Base-by-base conservation (phyloP, 2,329 filamentous ascomycete genomes). In the Alternaria ventricosa region DNA sequence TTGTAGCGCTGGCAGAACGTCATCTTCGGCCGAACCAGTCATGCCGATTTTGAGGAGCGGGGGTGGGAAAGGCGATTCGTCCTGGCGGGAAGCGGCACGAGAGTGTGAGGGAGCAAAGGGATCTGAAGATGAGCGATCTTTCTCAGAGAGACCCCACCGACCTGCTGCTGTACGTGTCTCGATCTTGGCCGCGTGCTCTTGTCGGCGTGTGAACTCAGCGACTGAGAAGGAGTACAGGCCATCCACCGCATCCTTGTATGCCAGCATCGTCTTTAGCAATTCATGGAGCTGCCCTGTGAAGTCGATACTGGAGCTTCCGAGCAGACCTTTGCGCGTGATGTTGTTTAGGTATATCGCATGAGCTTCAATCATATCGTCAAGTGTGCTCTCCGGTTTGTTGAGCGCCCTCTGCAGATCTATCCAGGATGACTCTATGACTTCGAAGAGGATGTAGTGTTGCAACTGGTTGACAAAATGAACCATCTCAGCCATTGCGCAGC, bases 371-470 rank as follows among this genome's bases (percentile, higher is more conserved):
- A 99, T 86, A 75, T 98, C 96, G 82, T 99, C 96, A 11, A 99
- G 87, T 0, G 96, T 99, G 75, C 91, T 94, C 70, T 92, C 92
- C 13, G 95, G 93, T 77, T 92, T 93, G 59, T 87, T 89, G 65
- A 98, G 90, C 30, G 92, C 91, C 27, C 88, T 87, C 79, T 97
- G 92, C 3, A 99, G 87, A 75, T 95, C 91, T 65, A 92, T 92
- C 96, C 96, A 99, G 53, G 93, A 96, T 36, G 92, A 91, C 80
- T 99, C 96, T 71, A 99, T 98, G 71, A 99, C 96, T 80, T 99
- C 96, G 75, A 98, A 99, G 10, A 99, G 86, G 71, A 99, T 97
- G 79, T 99, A 99, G 83, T 98, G 97, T 80, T 99, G 96, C 13
- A 99, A 86, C 81, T 99, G 96, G 67, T 93, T 93, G 75, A 98